These are phyloP conservation scores for Moniliella sp. DNA, from an alignment of 1,284 basidiomycete genomes.

Conservation along the genomic window DNA sequence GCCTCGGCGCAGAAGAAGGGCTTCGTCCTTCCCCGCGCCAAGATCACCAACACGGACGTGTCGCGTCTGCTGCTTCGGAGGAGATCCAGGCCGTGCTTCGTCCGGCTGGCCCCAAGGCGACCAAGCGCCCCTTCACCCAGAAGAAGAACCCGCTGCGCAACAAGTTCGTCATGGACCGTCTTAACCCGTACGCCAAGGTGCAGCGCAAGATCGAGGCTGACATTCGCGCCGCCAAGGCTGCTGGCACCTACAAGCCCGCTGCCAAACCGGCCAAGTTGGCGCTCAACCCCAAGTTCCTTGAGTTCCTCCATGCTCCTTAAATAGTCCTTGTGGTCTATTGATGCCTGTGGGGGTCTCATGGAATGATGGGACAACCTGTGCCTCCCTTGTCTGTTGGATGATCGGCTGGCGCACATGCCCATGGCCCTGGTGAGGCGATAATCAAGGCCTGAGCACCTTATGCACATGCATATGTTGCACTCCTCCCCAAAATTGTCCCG, in stretches of 20 bases:
- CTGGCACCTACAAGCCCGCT: conserved; percentile 21
- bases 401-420: too few species aligned
- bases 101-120: conserved; percentile 54
- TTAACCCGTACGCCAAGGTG: conserved; percentile 84
- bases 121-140: conserved; percentile 89
- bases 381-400: too few species aligned
- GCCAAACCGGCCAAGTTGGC: conserved; percentile 26
- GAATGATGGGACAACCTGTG: too few species aligned
- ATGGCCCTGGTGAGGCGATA: too few species aligned
- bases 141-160: conserved; percentile 91
- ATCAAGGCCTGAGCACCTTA: too few species aligned
- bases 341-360: too few species aligned
- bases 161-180: conserved; percentile 85
- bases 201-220: conserved; percentile 25
- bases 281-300: conserved; percentile 66
- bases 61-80: conserved; percentile 69
- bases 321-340: too few species aligned
- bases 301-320: conserved; percentile 65
- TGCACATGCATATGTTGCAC: too few species aligned
- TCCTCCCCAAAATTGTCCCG: too few species aligned
- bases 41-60: conserved; percentile 90
- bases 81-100: conserved; percentile 54
- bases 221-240: conserved; percentile 19
- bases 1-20: conserved; percentile 68
- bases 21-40: conserved; percentile 40